phyloP scores from a whole-genome alignment of 352 stramenopile genomes.

The Phytophthora fragariae region DNA sequence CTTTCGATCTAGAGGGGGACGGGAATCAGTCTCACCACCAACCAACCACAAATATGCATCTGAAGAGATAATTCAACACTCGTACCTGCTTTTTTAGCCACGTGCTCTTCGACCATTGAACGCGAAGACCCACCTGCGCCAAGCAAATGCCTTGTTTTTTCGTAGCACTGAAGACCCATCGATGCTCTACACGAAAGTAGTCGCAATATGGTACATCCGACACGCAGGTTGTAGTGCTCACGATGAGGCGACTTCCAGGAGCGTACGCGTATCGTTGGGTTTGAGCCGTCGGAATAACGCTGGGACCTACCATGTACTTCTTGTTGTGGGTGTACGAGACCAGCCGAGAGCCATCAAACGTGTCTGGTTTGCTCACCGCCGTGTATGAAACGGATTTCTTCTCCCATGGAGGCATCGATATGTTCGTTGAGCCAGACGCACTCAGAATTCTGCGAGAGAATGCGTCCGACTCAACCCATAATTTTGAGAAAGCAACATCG shows the following conservation, averaged over 20 bases:
- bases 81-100: constrained; percentile 90
- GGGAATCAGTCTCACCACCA: not conserved
- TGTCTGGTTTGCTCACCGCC: constrained; percentile 62
- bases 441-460: constrained; percentile 63
- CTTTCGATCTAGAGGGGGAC: constrained; percentile 66
- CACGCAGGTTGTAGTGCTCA: constrained; percentile 78
- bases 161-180: constrained; percentile 84
- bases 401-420: constrained; percentile 64
- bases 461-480: constrained; percentile 69
- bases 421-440: constrained; percentile 60
- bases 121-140: constrained; percentile 69
- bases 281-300: constrained; percentile 77
- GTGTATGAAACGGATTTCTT: constrained; percentile 56
- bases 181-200: constrained; percentile 88
- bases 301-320: constrained; percentile 89
- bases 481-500: constrained; percentile 59
- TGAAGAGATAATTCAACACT: not conserved
- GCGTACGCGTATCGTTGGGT: constrained; percentile 74
- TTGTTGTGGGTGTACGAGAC: constrained; percentile 87
- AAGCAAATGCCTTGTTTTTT: constrained; percentile 47
- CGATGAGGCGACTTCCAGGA: constrained; percentile 52
- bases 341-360: constrained; percentile 62
- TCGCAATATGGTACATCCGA: constrained; percentile 87
- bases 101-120: constrained; percentile 86
- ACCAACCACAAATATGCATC: not conserved